Percentiles rank a stretch among this genome's conserved stretches.
These are phyloP conservation scores for Zopfochytrium polystomum DNA, from an alignment of 371 early-diverging fungal species.

Conservation along the genomic window DNA sequence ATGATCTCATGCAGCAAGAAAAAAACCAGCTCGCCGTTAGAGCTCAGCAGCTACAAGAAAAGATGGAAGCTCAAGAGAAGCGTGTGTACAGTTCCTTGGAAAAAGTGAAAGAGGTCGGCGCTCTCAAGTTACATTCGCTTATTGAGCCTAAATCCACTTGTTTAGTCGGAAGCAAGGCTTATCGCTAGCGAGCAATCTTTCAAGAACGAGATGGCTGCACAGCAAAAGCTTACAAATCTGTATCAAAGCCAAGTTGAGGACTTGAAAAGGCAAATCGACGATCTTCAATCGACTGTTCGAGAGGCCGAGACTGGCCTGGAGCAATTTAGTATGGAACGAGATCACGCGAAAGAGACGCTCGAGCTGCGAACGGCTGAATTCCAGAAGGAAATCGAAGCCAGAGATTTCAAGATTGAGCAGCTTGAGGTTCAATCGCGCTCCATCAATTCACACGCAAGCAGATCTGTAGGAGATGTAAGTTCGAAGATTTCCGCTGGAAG, in stretches of 20 bases:
- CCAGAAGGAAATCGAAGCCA: slow-evolving; percentile 19
- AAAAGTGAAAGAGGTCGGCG: slow-evolving; percentile 45
- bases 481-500: not conserved
- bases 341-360: slow-evolving; percentile 30
- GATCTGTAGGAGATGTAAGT: slow-evolving; percentile 6
- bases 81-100: slow-evolving; percentile 49
- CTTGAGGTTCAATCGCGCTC: slow-evolving; percentile 12
- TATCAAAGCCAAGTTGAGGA: slow-evolving; percentile 40
- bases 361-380: slow-evolving; percentile 23
- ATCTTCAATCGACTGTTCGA: slow-evolving; percentile 13
- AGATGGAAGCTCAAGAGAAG: slow-evolving; percentile 44
- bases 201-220: slow-evolving; percentile 64
- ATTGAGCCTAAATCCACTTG: slow-evolving; percentile 1
- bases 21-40: slow-evolving; percentile 27
- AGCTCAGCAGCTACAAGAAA: slow-evolving; percentile 32
- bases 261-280: slow-evolving; percentile 29
- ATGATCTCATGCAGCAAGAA: slow-evolving; percentile 31
- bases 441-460: slow-evolving; percentile 3
- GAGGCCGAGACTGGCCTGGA: slow-evolving; percentile 28
- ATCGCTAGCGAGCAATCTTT: slow-evolving; percentile 59
- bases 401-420: slow-evolving; percentile 21
- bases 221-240: slow-evolving; percentile 56
- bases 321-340: slow-evolving; percentile 37
- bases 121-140: not conserved
- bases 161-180: slow-evolving; percentile 45